These are phyloP conservation scores for Scutellaria minor DNA, from an alignment of 257 asterid species.

Conservation along the genomic window DNA sequence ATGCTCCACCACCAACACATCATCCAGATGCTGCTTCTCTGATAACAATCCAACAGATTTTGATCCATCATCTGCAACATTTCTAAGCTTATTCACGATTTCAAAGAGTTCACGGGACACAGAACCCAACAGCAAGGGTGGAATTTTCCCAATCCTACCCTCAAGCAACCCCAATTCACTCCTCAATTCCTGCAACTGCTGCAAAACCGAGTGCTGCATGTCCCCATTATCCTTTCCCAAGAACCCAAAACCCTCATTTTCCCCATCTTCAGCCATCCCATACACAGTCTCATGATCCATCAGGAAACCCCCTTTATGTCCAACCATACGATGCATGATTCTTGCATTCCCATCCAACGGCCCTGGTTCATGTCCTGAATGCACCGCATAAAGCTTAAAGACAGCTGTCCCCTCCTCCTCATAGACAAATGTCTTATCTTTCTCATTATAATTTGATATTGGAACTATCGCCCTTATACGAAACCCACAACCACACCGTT, in stretches of 20 bases:
- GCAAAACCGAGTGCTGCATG: slow-evolving; percentile 67
- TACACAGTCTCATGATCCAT: slow-evolving; percentile 79
- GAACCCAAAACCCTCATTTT: slow-evolving; percentile 71
- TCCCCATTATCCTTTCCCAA: slow-evolving; percentile 67
- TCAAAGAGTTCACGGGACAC: slow-evolving; percentile 84
- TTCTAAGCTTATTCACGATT: slow-evolving; percentile 64
- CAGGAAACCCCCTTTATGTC: slow-evolving; percentile 83
- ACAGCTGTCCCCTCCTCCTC: slow-evolving; percentile 98
- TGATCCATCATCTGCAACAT: slow-evolving; percentile 75
- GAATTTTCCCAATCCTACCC: slow-evolving; percentile 71
- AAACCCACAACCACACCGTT: slow-evolving; percentile 95
- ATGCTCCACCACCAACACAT: slow-evolving; percentile 88
- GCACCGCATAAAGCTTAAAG: slow-evolving; percentile 92
- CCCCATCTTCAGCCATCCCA: slow-evolving; percentile 83
- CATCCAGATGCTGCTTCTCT: slow-evolving; percentile 79
- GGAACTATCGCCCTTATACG: slow-evolving; percentile 96
- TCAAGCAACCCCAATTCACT: slow-evolving; percentile 83
- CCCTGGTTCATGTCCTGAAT: slow-evolving; percentile 96
- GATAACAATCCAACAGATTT: slow-evolving; percentile 61
- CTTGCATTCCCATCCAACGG: slow-evolving; percentile 96
- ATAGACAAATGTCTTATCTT: slow-evolving; percentile 91
- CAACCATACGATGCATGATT: slow-evolving; percentile 93
- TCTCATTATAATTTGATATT: slow-evolving; percentile 84
- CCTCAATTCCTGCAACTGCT: slow-evolving; percentile 80
- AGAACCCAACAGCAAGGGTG: slow-evolving; percentile 59